These are phyloP conservation scores for Musa schizocarpa DNA, from an alignment of 176 grass and related monocot species.

Conservation along the genomic window DNA sequence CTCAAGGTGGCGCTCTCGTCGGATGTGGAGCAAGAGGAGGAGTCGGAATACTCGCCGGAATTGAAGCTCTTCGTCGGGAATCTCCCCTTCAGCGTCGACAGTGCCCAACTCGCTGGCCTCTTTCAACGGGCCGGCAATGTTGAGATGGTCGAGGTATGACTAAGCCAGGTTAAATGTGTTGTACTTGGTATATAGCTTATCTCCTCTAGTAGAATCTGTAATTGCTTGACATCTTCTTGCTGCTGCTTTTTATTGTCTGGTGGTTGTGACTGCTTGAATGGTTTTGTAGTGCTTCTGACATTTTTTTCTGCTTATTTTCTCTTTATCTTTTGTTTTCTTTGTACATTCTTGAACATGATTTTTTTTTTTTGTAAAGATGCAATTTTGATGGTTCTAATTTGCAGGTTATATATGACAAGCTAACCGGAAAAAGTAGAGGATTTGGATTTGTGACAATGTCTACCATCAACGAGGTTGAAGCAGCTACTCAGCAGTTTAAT, in stretches of 20 bases:
- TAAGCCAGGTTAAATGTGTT: background rate
- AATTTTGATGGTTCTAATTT: conserved; percentile 5
- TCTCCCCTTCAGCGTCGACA: conserved; percentile 85
- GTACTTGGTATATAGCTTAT: too few species aligned
- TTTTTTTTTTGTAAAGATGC: background rate
- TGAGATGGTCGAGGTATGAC: conserved; percentile 90
- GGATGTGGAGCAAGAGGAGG: conserved; percentile 44
- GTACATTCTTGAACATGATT: background rate
- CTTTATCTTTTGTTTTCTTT: background rate
- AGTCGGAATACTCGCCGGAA: conserved; percentile 32
- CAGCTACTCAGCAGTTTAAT: conserved; percentile 66
- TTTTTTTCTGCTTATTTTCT: too few species aligned
- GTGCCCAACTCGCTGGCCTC: conserved; percentile 74
- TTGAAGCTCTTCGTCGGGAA: conserved; percentile 90
- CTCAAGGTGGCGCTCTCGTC: conserved; percentile 4
- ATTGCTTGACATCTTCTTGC: too few species aligned
- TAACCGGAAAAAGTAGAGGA: conserved; percentile 84
- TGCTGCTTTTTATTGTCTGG: too few species aligned
- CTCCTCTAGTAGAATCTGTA: too few species aligned
- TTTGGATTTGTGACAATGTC: conserved; percentile 96
- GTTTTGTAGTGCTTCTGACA: too few species aligned
- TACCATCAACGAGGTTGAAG: conserved; percentile 46
- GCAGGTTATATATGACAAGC: conserved; percentile 90
- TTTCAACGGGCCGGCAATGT: conserved; percentile 75
- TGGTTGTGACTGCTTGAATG: too few species aligned